A percentile compares a stretch with the other conserved stretches of the same genome.
Evolutionary conservation across 306 rosid genomes (phyloP).

Genomic region (Benincasa hispida): DNA sequence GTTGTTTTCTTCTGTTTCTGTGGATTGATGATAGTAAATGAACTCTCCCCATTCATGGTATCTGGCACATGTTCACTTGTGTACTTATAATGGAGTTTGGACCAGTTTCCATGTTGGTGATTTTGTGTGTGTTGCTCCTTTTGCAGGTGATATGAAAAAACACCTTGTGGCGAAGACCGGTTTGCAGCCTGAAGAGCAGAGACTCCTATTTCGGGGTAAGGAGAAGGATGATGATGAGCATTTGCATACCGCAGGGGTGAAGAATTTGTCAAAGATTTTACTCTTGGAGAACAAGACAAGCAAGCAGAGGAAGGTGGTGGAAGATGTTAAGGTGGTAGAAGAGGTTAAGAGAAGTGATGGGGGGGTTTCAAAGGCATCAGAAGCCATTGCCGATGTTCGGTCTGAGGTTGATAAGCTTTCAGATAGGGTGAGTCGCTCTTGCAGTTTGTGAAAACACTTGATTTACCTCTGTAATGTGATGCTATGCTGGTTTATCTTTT

Average conservation of each 20-base stretch:
- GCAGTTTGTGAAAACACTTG: neutral
- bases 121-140: slow-evolving; percentile 11
- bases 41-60: neutral
- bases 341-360: slow-evolving; percentile 31
- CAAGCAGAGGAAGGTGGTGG: slow-evolving; percentile 38
- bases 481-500: neutral
- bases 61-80: neutral
- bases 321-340: slow-evolving; percentile 39
- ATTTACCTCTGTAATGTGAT: neutral
- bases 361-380: slow-evolving; percentile 41
- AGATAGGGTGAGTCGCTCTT: slow-evolving; percentile 42
- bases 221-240: slow-evolving; percentile 60
- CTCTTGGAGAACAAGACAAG: slow-evolving; percentile 47
- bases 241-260: slow-evolving; percentile 60
- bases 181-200: slow-evolving; percentile 51
- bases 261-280: slow-evolving; percentile 54
- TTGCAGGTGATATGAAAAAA: slow-evolving; percentile 64
- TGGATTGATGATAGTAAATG: neutral
- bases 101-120: slow-evolving; percentile 5
- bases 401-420: slow-evolving; percentile 63
- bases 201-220: slow-evolving; percentile 55
- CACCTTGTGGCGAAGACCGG: slow-evolving; percentile 46
- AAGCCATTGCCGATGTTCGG: slow-evolving; percentile 50
- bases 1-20: neutral
- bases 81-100: neutral